These are phyloP conservation scores for Truncatella angustata DNA, from an alignment of 2,329 filamentous ascomycete species.

Conservation along the genomic window DNA sequence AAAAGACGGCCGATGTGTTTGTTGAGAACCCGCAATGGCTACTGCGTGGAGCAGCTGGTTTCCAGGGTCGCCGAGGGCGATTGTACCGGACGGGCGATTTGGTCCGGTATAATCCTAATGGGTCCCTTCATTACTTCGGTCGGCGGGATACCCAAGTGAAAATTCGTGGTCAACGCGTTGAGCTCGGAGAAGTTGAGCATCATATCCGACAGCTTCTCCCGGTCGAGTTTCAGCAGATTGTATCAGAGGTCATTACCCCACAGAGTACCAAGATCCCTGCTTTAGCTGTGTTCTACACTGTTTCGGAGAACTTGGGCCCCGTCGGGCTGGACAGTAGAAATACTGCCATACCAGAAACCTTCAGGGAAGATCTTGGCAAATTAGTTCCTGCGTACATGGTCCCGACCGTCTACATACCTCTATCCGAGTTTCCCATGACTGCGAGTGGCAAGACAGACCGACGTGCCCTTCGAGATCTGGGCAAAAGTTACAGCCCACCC, in stretches of 20 bases:
- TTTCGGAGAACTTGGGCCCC: background rate
- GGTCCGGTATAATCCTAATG: slow-evolving; percentile 27
- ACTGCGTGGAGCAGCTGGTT: background rate
- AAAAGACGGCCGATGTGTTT: slow-evolving; percentile 40
- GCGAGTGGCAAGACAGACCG: background rate
- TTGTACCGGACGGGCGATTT: slow-evolving; percentile 15
- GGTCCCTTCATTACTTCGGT: slow-evolving; percentile 21
- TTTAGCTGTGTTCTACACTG: background rate
- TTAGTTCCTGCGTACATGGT: background rate
- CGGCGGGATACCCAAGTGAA: slow-evolving; percentile 10
- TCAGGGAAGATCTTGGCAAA: background rate
- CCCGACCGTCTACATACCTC: background rate
- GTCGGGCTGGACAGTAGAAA: background rate
- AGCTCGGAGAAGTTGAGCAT: slow-evolving; percentile 6
- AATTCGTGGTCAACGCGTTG: slow-evolving; percentile 4
- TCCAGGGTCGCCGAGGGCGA: slow-evolving; percentile 19
- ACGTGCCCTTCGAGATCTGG: background rate
- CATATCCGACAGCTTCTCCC: background rate
- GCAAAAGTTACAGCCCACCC: background rate
- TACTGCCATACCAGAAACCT: background rate
- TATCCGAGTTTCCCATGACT: background rate
- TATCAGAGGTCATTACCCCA: background rate
- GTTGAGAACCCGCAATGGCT: slow-evolving; percentile 37
- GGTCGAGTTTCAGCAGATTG: background rate
- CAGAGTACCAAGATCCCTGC: background rate